A percentile compares a stretch with the other conserved stretches of the same genome.
phyloP scores from a whole-genome alignment of 2,329 filamentous ascomycete species.

The Teratosphaeria nubilosa region DNA sequence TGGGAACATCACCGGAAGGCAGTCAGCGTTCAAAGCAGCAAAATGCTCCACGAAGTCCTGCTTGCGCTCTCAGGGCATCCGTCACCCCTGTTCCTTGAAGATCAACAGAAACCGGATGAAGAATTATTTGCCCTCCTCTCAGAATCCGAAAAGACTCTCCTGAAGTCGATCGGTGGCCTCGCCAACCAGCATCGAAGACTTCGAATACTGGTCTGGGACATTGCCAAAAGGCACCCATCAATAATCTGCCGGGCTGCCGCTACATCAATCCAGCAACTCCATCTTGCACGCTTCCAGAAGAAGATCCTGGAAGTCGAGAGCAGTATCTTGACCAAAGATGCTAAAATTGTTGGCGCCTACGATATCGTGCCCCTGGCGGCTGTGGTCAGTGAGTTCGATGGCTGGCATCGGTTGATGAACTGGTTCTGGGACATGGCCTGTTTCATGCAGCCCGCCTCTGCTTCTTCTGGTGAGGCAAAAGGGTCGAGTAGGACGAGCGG shows the following conservation, averaged over 20 bases:
- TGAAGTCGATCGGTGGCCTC: conserved; percentile 65
- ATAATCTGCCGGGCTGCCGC: conserved; percentile 82
- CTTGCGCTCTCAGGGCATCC: conserved; percentile 90
- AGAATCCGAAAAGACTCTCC: conserved; percentile 71
- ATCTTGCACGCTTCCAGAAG: conserved; percentile 70
- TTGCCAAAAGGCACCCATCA: conserved; percentile 63
- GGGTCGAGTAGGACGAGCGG: conserved; percentile 15
- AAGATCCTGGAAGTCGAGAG: conserved; percentile 79
- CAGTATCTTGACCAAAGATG: conserved; percentile 64
- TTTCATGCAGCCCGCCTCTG: conserved; percentile 48
- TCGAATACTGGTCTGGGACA: conserved; percentile 53
- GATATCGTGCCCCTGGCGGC: conserved; percentile 86
- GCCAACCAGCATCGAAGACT: conserved; percentile 69
- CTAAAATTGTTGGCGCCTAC: conserved; percentile 76
- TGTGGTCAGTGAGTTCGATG: conserved; percentile 74
- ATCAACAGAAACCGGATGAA: conserved; percentile 8
- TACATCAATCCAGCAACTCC: conserved; percentile 61
- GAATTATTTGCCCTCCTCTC: conserved; percentile 45
- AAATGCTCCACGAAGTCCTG: conserved; percentile 97
- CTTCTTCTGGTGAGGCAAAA: background rate
- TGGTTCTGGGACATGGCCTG: conserved; percentile 70
- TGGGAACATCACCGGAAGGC: background rate
- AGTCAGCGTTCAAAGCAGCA: background rate
- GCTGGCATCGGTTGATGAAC: conserved; percentile 72
- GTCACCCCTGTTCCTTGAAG: conserved; percentile 66